These are phyloP conservation scores for Trichoderma aggressivum DNA, from an alignment of 2,329 filamentous ascomycete genomes.

Conservation along the genomic window DNA sequence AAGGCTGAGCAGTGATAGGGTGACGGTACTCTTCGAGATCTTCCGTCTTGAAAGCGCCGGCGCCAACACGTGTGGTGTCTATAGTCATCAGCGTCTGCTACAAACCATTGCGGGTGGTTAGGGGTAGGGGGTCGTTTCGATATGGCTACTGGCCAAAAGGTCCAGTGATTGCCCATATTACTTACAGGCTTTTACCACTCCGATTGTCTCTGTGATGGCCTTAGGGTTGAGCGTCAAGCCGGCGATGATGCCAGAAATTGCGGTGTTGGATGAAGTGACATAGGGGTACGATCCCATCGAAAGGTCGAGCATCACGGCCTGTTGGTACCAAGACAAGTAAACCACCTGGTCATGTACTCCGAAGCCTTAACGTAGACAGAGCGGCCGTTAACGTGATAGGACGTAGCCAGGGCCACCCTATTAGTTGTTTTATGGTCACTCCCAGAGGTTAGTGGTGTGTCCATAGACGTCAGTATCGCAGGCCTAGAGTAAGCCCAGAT, in stretches of 20 bases:
- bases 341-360: not conserved
- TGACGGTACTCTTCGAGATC: not conserved
- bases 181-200: not conserved
- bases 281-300: conserved; percentile 40
- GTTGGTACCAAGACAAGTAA: not conserved
- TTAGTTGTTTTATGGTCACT: too few species aligned
- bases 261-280: not conserved
- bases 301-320: conserved; percentile 37
- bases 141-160: not conserved
- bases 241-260: not conserved
- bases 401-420: too few species aligned
- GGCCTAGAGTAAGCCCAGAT: too few species aligned
- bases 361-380: not conserved
- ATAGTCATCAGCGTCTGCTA: not conserved
- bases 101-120: not conserved
- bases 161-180: not conserved
- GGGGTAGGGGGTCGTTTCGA: not conserved
- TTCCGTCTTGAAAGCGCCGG: not conserved
- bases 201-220: not conserved
- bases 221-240: not conserved
- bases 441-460: too few species aligned
- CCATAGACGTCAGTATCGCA: too few species aligned
- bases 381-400: too few species aligned
- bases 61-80: not conserved
- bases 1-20: not conserved